Base-by-base conservation (phyloP, 2,329 filamentous ascomycete genomes). In the Elsinoe batatas region DNA sequence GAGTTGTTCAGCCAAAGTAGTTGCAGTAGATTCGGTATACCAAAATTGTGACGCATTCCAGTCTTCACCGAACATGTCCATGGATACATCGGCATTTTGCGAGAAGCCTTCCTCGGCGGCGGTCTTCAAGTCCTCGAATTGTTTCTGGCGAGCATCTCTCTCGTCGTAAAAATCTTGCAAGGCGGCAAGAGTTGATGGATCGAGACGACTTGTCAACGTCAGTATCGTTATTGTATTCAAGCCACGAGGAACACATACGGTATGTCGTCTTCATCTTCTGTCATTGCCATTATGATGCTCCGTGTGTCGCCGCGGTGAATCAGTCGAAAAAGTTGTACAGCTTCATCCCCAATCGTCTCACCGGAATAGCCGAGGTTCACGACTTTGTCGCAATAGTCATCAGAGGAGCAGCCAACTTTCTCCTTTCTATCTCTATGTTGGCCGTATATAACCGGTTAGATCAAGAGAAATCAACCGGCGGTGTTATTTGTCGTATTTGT, bases 21-120 rank as follows among this genome's bases (percentile, higher is more conserved):
- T 75, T 0, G 87, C 87, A 20, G 87, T 91, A 60, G 83, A 79
- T 54, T 90, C 83, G 7, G 81, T 82, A 37, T 74, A 87, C 87
- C 88, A 93, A 65, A 93, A 93, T 70, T 91, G 87, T 59, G 81
- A 85, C 64, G 85, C 80, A 65, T 91, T 88, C 88, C 88, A 93
- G 68, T 91, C 84, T 69, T 91, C 88, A 1, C 76, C 76, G 64
- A 91, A 93, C 1, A 79, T 74, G 30, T 86, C 81, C 80, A 91
- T 91, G 38, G 71, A 77, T 33, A 80, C 62, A 44, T 69, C 69
- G 49, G 58, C 60, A 35, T 61, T 59, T 38, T 63, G 54, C 10
- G 72, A 68, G 58, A 76, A 75, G 12, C 77, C 74, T 46, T 78
- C 72, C 64, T 87, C 83, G 1, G 82, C 81, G 35, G 76, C 74